Percentiles rank a stretch among this genome's conserved stretches.
Evolutionary conservation across 768 basidiomycete genomes (phyloP).

Genomic region (Leccinum incarnatum): DNA sequence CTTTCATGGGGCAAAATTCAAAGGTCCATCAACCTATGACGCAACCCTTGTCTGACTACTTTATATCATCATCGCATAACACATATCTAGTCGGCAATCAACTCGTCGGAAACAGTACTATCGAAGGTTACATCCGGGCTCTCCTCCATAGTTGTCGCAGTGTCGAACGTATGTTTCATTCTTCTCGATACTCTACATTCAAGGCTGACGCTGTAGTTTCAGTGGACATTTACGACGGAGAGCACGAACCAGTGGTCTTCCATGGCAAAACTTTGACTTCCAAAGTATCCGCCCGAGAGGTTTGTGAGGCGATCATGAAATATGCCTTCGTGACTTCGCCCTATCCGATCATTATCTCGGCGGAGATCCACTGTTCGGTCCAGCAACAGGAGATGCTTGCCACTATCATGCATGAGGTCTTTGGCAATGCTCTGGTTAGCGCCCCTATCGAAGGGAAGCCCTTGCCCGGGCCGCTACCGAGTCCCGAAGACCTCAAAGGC

Average conservation of each 20-base stretch:
- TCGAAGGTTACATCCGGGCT: conserved; percentile 92
- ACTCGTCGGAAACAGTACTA: conserved; percentile 82
- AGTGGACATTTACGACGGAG: conserved; percentile 96
- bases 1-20: conserved; percentile 50
- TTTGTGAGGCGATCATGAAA: conserved; percentile 79
- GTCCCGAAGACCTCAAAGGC: conserved; percentile 77
- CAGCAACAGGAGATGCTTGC: conserved; percentile 80
- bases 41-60: conserved; percentile 82
- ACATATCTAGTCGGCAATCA: conserved; percentile 89
- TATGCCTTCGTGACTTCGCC: conserved; percentile 91
- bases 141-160: conserved; percentile 88
- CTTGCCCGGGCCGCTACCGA: conserved; percentile 62
- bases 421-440: conserved; percentile 53
- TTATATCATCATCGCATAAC: conserved; percentile 87
- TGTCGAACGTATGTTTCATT: conserved; percentile 73
- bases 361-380: conserved; percentile 84
- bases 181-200: neutral
- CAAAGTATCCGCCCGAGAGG: conserved; percentile 75
- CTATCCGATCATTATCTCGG: conserved; percentile 90
- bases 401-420: conserved; percentile 63
- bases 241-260: conserved; percentile 78
- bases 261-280: conserved; percentile 89
- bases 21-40: conserved; percentile 83
- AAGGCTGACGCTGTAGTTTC: neutral
- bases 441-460: conserved; percentile 46